Evolutionary conservation across 345 rosid species (phyloP), one percentile per base, ranked within the genome.

Genomic region (Ceriops decandra): DNA sequence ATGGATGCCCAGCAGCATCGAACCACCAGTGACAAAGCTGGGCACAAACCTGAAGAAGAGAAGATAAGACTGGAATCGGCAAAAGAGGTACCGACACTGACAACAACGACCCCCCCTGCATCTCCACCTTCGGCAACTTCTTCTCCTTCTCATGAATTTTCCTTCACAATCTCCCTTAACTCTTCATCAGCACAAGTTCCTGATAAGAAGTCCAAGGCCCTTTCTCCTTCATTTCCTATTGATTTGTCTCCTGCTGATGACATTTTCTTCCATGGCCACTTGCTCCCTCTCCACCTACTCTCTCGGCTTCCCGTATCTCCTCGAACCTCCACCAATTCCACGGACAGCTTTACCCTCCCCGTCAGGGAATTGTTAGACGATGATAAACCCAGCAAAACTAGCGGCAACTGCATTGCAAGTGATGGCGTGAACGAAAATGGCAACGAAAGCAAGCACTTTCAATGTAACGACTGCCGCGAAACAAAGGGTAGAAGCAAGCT

Each of bases 201-300:
- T 65, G 76, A 82, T 52, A 83, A 83, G 59, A 73, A 9, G 36
- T 33, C 82, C 46, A 81, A 76, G 54, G 2, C 68, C 75, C 77
- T 64, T 47, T 28, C 68, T 49, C 57, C 80, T 69, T 79, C 90
- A 21, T 77, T 82, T 59, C 90, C 92, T 7, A 82, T 91, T n/a
- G 98, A 93, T 78, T 81, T 93, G 52, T 82, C 97, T 11, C 98
- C 98, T 0, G 98, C 98, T 0, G 97, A 93, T 78, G 98, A 93
- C 57, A 93, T 93, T 78, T 93, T 93, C 95, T 93, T 93, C 78
- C 97, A 91, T 66, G 99, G 99, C 47, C 97, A 93, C 70, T 85
- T 93, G 73, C 95, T 93, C n/a, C 97, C 98, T 68, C 98, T 89
- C 47, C 92, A 88, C 46, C 83, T 87, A 75, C 87, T 87, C 66